A percentile compares a stretch with the other conserved stretches of the same genome.
Conservation (phyloP, 805 yeast species). For the Hanseniaspora hatyaiensis region DNA sequence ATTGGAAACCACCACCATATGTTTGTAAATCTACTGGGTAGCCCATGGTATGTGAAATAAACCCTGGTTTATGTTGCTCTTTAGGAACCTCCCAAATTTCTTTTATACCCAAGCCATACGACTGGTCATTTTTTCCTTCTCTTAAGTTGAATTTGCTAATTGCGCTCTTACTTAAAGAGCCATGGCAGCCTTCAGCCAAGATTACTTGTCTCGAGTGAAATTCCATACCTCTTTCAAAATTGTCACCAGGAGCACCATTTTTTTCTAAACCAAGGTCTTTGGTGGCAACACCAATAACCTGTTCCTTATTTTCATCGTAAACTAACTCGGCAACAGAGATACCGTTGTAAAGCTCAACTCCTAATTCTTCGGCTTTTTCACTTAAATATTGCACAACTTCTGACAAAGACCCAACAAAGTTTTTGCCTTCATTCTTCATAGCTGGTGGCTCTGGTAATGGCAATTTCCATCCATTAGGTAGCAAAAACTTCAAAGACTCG, state of each 20-base stretch:
- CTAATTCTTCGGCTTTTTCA: constrained; percentile 83
- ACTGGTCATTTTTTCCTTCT: constrained; percentile 56
- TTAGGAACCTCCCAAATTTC: constrained; percentile 95
- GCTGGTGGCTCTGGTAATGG: constrained; percentile 91
- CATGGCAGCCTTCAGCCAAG: constrained; percentile 97
- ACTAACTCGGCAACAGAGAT: constrained; percentile 74
- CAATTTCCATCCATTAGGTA: constrained; percentile 39
- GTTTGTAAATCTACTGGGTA: constrained; percentile 62
- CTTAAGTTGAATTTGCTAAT: constrained; percentile 61
- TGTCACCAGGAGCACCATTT: constrained; percentile 62
- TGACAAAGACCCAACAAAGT: constrained; percentile 73
- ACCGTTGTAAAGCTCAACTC: constrained; percentile 87
- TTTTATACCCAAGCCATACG: constrained; percentile 90
- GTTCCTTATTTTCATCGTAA: constrained; percentile 37
- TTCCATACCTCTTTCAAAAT: constrained; percentile 95
- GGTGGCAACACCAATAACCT: constrained; percentile 83
- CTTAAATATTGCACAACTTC: constrained; percentile 71
- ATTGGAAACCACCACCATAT: constrained; percentile 95
- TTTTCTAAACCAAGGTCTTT: constrained; percentile 79
- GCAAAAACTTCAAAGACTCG: constrained; percentile 63
- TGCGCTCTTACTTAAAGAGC: constrained; percentile 72
- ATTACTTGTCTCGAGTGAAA: constrained; percentile 83
- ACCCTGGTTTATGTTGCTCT: constrained; percentile 68
- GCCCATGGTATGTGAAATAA: constrained; percentile 78
- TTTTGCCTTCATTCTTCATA: constrained; percentile 66